Conservation (phyloP, 225 moss, liverwort and hornwort species). For the Anthoceros angustus region DNA sequence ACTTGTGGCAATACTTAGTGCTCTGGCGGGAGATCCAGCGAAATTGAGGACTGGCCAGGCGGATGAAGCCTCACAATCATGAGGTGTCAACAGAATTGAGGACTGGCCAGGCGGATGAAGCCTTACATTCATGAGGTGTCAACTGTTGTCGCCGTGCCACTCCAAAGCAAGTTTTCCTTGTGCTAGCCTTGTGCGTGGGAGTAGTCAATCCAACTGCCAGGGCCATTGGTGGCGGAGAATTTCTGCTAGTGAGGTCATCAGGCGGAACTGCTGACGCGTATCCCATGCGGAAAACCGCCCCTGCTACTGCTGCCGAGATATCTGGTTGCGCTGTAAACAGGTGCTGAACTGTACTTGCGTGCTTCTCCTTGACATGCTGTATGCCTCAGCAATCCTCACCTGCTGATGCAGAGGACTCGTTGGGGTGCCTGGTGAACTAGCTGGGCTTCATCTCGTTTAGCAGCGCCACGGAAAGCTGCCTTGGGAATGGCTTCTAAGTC, state of each 20-base stretch:
- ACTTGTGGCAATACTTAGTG: too few relatives aligned
- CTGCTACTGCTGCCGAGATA: slow-evolving; percentile 39
- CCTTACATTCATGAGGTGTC: too few relatives aligned
- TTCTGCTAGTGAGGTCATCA: slow-evolving; percentile 43
- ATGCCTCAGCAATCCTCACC: slow-evolving; percentile 29
- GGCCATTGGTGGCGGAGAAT: slow-evolving; percentile 69
- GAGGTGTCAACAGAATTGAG: too few relatives aligned
- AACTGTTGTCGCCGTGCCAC: too few relatives aligned
- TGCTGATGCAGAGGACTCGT: slow-evolving; percentile 31
- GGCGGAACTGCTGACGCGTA: slow-evolving; percentile 43
- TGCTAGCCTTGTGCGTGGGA: slow-evolving; percentile 54
- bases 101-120: too few relatives aligned
- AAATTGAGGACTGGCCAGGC: too few relatives aligned
- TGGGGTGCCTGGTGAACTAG: slow-evolving; percentile 62
- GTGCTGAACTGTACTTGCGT: neutral
- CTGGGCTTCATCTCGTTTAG: slow-evolving; percentile 52
- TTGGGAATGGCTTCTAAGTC: slow-evolving; percentile 36
- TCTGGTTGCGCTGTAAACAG: neutral
- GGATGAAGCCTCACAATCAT: too few relatives aligned
- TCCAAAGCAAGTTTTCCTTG: too few relatives aligned
- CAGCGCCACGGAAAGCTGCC: slow-evolving; percentile 39
- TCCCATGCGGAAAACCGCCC: slow-evolving; percentile 72
- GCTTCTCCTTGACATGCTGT: slow-evolving; percentile 29
- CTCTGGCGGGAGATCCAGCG: too few relatives aligned
- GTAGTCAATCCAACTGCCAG: slow-evolving; percentile 49